These are phyloP conservation scores for Rhizopus delemar DNA, from an alignment of 371 early-diverging fungal species.

Conservation along the genomic window DNA sequence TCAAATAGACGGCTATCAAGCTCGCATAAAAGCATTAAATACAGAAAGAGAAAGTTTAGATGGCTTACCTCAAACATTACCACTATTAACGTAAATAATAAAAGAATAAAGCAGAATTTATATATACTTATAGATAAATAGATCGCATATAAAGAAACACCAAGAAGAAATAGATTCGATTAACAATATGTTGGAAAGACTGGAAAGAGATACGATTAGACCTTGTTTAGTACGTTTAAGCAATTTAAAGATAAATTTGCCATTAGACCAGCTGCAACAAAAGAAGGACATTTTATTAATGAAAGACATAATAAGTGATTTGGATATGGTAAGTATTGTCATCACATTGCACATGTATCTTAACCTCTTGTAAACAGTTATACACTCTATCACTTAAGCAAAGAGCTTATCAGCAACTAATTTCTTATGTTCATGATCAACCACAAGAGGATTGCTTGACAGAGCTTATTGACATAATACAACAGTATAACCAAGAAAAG, in stretches of 20 bases:
- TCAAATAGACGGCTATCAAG: slow-evolving; percentile 22
- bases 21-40: slow-evolving; percentile 11
- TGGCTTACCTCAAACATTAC: slow-evolving; percentile 16
- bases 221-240: slow-evolving; percentile 9
- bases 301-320: neutral
- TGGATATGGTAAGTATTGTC: slow-evolving; percentile 5
- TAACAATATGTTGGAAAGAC: neutral
- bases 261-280: slow-evolving; percentile 1
- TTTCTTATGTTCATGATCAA: slow-evolving; percentile 5
- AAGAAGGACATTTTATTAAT: neutral
- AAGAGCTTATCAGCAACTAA: slow-evolving; percentile 17
- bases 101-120: too few relatives aligned
- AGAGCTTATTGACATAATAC: too few relatives aligned
- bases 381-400: slow-evolving; percentile 7
- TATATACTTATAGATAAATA: neutral
- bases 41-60: slow-evolving; percentile 15
- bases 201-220: slow-evolving; percentile 13
- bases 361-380: neutral
- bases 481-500: too few relatives aligned
- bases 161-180: slow-evolving; percentile 7
- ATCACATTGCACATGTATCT: too few relatives aligned
- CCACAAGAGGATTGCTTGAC: neutral
- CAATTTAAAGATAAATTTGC: neutral
- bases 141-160: slow-evolving; percentile 14
- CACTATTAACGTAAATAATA: slow-evolving; percentile 9